Conservation (phyloP, 768 basidiomycete genomes). For the Termitomyces sp. region DNA sequence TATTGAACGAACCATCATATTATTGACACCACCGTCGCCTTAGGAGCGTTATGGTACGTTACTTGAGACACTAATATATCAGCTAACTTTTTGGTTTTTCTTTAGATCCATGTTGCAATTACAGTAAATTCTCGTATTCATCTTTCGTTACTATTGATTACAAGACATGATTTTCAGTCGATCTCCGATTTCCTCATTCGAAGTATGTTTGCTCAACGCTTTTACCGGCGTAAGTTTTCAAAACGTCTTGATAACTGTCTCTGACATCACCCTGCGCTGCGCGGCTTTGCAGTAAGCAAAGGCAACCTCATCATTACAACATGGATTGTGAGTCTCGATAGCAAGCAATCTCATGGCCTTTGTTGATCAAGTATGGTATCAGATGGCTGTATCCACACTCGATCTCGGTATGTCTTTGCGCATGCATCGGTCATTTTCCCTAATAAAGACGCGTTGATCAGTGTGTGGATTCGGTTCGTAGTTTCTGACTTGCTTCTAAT, state of each 20-base stretch:
- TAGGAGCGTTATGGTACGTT: conserved; percentile 52
- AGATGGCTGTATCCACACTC: conserved; percentile 36
- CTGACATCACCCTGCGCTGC: background rate
- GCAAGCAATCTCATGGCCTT: background rate
- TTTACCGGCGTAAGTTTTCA: conserved; percentile 43
- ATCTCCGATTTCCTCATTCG: conserved; percentile 48
- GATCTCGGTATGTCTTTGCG: conserved; percentile 40
- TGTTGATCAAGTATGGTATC: background rate
- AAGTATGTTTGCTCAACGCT: conserved; percentile 48
- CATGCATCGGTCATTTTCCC: background rate
- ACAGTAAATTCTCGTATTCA: conserved; percentile 37
- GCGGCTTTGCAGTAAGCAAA: conserved; percentile 37
- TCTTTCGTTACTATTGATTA: background rate
- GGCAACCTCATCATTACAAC: conserved; percentile 38
- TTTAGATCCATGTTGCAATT: conserved; percentile 49
- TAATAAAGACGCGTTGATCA: conserved; percentile 12
- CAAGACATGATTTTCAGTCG: conserved; percentile 29
- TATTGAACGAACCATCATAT: background rate
- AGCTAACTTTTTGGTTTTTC: background rate
- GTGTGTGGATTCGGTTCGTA: conserved; percentile 36
- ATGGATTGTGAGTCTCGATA: conserved; percentile 40
- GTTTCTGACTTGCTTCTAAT: background rate
- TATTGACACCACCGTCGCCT: background rate
- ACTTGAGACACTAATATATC: background rate
- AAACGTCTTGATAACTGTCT: background rate